Evolutionary conservation across 2,329 filamentous ascomycete genomes (phyloP).

Genomic region (Mariannaea sp.): DNA sequence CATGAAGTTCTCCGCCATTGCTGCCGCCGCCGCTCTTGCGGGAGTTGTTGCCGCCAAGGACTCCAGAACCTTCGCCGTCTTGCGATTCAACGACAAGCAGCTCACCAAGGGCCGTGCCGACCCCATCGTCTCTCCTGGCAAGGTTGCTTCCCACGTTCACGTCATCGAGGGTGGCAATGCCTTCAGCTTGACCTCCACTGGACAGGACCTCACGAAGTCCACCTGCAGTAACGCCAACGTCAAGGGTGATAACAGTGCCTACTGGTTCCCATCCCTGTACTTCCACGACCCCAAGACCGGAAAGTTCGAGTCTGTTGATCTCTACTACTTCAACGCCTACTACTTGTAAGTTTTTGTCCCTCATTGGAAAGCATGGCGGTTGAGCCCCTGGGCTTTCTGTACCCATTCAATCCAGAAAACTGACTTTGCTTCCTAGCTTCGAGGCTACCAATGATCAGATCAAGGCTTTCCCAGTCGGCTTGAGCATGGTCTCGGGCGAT

Average conservation of each 20-base stretch:
- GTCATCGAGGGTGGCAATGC: conserved; percentile 72
- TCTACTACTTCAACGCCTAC: conserved; percentile 77
- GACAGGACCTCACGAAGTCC: conserved; percentile 62
- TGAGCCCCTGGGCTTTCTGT: neutral
- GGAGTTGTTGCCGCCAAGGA: conserved; percentile 48
- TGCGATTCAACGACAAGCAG: conserved; percentile 70
- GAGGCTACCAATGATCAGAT: conserved; percentile 68
- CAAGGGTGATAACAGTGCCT: conserved; percentile 72
- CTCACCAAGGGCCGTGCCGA: conserved; percentile 68
- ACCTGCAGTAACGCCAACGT: conserved; percentile 73
- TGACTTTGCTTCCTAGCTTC: conserved; percentile 51
- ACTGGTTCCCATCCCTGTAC: conserved; percentile 77
- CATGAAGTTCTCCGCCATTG: conserved; percentile 45
- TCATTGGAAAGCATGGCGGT: neutral
- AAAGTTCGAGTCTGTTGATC: conserved; percentile 66
- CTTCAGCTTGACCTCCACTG: conserved; percentile 67
- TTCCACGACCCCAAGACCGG: conserved; percentile 67
- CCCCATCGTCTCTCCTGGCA: conserved; percentile 69
- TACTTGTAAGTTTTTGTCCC: conserved; percentile 61
- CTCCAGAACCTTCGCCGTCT: conserved; percentile 66
- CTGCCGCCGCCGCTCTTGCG: conserved; percentile 46
- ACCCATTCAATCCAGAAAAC: neutral
- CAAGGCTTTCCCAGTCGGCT: conserved; percentile 69
- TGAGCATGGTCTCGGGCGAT: conserved; percentile 74
- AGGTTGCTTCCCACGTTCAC: conserved; percentile 67